Base-by-base conservation (phyloP, 148 eudicot genomes). In the Persicaria tinctoria region DNA sequence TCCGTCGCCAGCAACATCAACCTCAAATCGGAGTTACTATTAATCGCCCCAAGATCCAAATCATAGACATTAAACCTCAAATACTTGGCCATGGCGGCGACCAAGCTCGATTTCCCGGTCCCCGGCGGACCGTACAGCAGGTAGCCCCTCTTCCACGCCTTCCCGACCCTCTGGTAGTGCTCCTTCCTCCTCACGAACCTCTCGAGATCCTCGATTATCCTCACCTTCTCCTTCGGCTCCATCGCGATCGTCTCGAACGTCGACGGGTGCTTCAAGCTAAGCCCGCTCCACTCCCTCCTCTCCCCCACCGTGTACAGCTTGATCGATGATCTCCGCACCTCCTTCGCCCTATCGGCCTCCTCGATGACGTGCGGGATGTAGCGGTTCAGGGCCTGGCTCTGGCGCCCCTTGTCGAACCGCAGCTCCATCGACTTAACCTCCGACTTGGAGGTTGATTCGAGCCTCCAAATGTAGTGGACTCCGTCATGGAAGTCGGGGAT, bases 61-160 rank as follows among this genome's bases (percentile, higher is more conserved):
- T 86, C 86, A 76, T 82, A 82, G 3, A 78, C 70, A 78, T 82
- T 78, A 48, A 82, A 82, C 17, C 73, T 72, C 12, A 82, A 50
- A 49, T 73, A 73, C 59, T 82, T 76, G 4, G 83, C 83, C 77
- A 80, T 80, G 0, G 83, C 83, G 5, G 80, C 83, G 23, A 80
- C 73, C 77, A 80, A 74, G 70, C 79, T 77, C 14, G 83, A 80
- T 68, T 80, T 80, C 51, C 79, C 83, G 1, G 80, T 78, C 4
- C 80, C 80, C 3, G 77, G 77, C 1, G 80, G 76, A 0, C 80
- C 76, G 44, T 51, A 78, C 63, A 78, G 5, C 13, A 70, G 53
- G 14, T 70, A 70, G 1, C 73, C 73, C 9, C 73, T 47, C 73
- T 70, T 70, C 73, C 73, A 70, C 53, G 73, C 73, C 8, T 70